Percentiles rank a stretch among this genome's conserved stretches.
Evolutionary conservation across 2,329 filamentous ascomycete genomes (phyloP).

Genomic region (Waltergamsia citrina): DNA sequence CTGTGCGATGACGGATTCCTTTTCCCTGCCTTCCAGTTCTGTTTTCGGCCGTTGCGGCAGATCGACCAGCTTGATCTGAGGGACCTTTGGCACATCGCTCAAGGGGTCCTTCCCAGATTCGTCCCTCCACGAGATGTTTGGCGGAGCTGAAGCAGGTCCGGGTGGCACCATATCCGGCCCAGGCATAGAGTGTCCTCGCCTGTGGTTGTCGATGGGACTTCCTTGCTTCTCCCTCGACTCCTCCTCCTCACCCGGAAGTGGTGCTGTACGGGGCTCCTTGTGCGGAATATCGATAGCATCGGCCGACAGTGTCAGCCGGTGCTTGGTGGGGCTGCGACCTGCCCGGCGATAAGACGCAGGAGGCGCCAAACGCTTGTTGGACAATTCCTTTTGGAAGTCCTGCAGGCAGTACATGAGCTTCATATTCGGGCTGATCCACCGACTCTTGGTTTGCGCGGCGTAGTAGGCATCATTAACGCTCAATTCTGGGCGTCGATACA

Average conservation of each 20-base stretch:
- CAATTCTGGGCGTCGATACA: conserved; percentile 68
- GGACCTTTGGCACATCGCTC: conserved; percentile 1
- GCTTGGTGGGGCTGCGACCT: conserved; percentile 49
- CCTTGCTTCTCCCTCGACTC: conserved; percentile 11
- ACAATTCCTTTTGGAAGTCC: conserved; percentile 62
- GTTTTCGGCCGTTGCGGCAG: conserved; percentile 24
- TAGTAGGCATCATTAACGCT: conserved; percentile 80
- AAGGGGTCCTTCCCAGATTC: conserved; percentile 19
- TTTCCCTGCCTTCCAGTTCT: too few species aligned
- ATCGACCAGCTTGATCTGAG: conserved; percentile 10
- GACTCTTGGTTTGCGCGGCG: conserved; percentile 69
- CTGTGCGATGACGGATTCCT: too few species aligned
- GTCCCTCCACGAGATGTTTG: conserved; percentile 50
- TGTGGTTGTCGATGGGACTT: conserved; percentile 15
- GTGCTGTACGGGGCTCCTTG: conserved; percentile 51
- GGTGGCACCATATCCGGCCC: conserved; percentile 41
- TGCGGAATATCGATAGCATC: conserved; percentile 43
- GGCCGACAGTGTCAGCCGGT: conserved; percentile 49
- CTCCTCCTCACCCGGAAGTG: conserved; percentile 45
- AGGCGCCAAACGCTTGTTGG: conserved; percentile 38
- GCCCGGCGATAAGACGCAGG: conserved; percentile 39
- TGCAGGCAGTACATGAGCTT: conserved; percentile 83
- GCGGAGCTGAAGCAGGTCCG: conserved; percentile 59
- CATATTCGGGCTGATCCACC: conserved; percentile 89
- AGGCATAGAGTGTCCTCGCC: conserved; percentile 44